Percentiles rank a stretch among this genome's conserved stretches.
Evolutionary conservation across 1,284 basidiomycete species (phyloP).

Genomic region (Irpex sp.): DNA sequence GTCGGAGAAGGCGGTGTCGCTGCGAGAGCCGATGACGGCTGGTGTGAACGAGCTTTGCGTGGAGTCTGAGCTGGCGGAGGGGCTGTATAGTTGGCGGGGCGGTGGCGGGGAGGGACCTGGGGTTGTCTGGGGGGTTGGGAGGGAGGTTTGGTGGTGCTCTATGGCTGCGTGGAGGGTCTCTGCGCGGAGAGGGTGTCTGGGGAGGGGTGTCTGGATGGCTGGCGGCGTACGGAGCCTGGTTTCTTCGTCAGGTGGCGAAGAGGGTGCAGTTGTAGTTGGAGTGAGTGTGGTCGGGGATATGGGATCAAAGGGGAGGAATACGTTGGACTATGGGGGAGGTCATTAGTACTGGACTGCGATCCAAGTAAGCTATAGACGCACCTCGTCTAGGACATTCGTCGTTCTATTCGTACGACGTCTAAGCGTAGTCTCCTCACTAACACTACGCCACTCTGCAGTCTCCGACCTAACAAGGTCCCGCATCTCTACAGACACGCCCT

Average conservation of each 20-base stretch:
- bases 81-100: slow-evolving; percentile 7
- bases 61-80: slow-evolving; percentile 10
- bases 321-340: slow-evolving; percentile 33
- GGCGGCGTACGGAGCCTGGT: slow-evolving; percentile 11
- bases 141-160: not conserved
- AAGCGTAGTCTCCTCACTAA: slow-evolving; percentile 30
- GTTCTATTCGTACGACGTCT: slow-evolving; percentile 29
- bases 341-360: not conserved
- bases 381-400: slow-evolving; percentile 41
- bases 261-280: slow-evolving; percentile 36
- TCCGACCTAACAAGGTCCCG: slow-evolving; percentile 46
- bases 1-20: slow-evolving; percentile 10
- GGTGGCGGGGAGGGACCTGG: not conserved
- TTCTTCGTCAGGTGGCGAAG: slow-evolving; percentile 28
- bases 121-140: not conserved
- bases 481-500: slow-evolving; percentile 36
- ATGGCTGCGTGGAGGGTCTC: slow-evolving; percentile 1
- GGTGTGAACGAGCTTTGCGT: slow-evolving; percentile 24
- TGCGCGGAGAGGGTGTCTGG: slow-evolving; percentile 1
- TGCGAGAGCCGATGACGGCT: slow-evolving; percentile 18
- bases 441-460: slow-evolving; percentile 50
- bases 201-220: slow-evolving; percentile 9
- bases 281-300: slow-evolving; percentile 48
- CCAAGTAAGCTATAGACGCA: slow-evolving; percentile 21
- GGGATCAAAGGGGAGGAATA: slow-evolving; percentile 39